Evolutionary conservation across 768 basidiomycete species (phyloP).

Genomic region (Hygrocybe punicea): DNA sequence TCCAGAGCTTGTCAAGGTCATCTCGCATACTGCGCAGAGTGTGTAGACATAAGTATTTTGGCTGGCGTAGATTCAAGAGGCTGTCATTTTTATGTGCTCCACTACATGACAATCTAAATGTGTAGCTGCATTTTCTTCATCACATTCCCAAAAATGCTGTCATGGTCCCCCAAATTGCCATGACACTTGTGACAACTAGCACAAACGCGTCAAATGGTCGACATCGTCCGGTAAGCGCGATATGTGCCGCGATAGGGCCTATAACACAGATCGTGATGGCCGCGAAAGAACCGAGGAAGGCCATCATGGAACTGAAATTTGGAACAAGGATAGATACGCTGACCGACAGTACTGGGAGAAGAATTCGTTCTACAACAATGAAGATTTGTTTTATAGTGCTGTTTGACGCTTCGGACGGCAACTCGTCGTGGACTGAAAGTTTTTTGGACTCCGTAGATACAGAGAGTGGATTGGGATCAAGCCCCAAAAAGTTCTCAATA

Average conservation of each 20-base stretch:
- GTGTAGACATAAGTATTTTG: too few relatives aligned
- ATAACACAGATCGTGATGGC: conserved; percentile 75
- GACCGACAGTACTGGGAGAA: conserved; percentile 58
- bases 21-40: conserved; percentile 61
- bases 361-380: conserved; percentile 52
- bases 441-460: conserved; percentile 39
- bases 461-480: conserved; percentile 44
- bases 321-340: conserved; percentile 72
- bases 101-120: neutral
- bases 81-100: conserved; percentile 3
- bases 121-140: neutral
- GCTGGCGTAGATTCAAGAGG: too few relatives aligned
- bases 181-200: conserved; percentile 49
- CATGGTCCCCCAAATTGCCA: conserved; percentile 77
- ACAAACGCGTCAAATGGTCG: conserved; percentile 51
- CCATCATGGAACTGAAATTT: conserved; percentile 80
- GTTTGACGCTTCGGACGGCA: conserved; percentile 22
- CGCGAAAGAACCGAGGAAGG: conserved; percentile 87
- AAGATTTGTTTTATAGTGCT: conserved; percentile 40
- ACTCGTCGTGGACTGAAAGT: conserved; percentile 28
- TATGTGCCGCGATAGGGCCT: conserved; percentile 71
- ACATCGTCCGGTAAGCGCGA: conserved; percentile 52
- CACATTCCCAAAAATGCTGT: conserved; percentile 53
- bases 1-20: conserved; percentile 71
- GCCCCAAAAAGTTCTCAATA: conserved; percentile 70